These are phyloP conservation scores for Sungouiozyma ichnusensis DNA, from an alignment of 805 yeast species.

Conservation along the genomic window DNA sequence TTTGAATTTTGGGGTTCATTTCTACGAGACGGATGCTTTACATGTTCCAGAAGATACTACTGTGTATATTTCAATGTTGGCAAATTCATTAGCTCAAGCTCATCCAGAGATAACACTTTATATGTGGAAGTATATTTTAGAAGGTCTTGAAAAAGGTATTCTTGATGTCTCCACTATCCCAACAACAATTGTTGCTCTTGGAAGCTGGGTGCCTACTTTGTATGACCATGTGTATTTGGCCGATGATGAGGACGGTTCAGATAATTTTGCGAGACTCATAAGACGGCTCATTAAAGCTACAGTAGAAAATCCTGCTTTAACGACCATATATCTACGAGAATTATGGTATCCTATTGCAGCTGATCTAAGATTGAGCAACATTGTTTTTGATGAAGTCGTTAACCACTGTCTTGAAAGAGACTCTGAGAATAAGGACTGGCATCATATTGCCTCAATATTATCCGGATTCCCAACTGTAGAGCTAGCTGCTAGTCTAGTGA, in stretches of 20 bases:
- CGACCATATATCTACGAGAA: conserved; percentile 45
- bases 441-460: conserved; percentile 49
- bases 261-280: conserved; percentile 47
- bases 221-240: conserved; percentile 44
- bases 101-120: conserved; percentile 53
- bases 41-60: conserved; percentile 61
- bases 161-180: conserved; percentile 17
- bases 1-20: conserved; percentile 47
- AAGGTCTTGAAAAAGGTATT: conserved; percentile 16
- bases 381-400: conserved; percentile 63
- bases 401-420: conserved; percentile 66
- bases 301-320: conserved; percentile 36
- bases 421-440: conserved; percentile 66
- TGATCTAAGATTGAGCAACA: conserved; percentile 47
- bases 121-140: conserved; percentile 30
- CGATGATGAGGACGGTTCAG: conserved; percentile 50
- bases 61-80: conserved; percentile 47
- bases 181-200: conserved; percentile 24
- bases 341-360: conserved; percentile 59
- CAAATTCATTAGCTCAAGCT: conserved; percentile 43
- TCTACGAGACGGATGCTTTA: conserved; percentile 46
- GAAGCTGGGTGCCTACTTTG: conserved; percentile 70
- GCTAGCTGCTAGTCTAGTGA: conserved; percentile 54
- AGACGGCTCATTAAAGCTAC: conserved; percentile 54
- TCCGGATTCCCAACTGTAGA: conserved; percentile 61